Base-by-base conservation (phyloP, 441 rosid genomes). In the Gossypium gossypioides region DNA sequence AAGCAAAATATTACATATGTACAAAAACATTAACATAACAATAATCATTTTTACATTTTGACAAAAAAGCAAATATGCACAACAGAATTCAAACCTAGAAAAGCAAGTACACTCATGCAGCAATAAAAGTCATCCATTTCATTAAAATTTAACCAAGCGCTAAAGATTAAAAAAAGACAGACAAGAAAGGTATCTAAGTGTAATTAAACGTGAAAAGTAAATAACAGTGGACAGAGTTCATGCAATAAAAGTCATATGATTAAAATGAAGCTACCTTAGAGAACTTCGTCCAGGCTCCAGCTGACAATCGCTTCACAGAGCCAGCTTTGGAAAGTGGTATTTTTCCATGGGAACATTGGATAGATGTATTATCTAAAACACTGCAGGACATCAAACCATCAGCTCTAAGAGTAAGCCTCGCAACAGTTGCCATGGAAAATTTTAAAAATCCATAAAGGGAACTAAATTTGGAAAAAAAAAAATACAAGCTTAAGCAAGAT, bases 281-380 rank as follows among this genome's bases (percentile, higher is more conserved):
- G 55, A 77, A 78, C 77, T 85, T 86, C 75, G 75, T 42, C 99
- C 99, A 95, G 67, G 97, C 95, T 80, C 79, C 83, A 75, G 85
- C 72, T 66, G 93, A 87, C 75, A 95, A 51, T 55, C 98, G 87
- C 87, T 95, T 95, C 89, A 89, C 84, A 74, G 82, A 86, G 75
- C 86, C 84, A 65, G 87, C 86, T 77, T 87, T 89, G 56, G 93
- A 87, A 40, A 83, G 76, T 9, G 91, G 91, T 67, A 95, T 86
- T 83, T 91, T 92, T 83, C 89, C 89, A 81, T 95, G 99, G 21
- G 73, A 79, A 76, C 99, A 95, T 61, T 87, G 95, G 72, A 95
- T 82, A 76, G 86, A 76, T 13, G 86, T 81, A 80, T 95, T 95
- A 86, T 92, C 90, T 79, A 95, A 76, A 77, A 73, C 76, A 54